Evolutionary conservation across 2,329 filamentous ascomycete species (phyloP), one percentile per base, ranked within the genome.

Genomic region (Dactylella cylindrospora): DNA sequence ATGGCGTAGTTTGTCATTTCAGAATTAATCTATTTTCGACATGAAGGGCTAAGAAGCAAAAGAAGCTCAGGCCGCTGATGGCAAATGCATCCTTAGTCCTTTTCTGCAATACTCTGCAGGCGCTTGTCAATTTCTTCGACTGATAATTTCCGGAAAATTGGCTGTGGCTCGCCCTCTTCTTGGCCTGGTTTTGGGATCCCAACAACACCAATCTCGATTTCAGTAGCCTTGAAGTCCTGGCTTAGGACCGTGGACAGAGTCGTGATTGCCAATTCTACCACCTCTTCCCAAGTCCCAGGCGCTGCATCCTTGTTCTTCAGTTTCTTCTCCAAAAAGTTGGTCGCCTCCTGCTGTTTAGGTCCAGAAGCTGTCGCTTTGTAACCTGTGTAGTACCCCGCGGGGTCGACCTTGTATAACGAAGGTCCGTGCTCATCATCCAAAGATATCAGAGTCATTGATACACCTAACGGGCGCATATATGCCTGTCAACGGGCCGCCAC

Each of bases 241-340:
- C 91, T 96, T 67, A 98, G 80, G 62, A 98, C 90, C 28, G 88
- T 95, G 81, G 90, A 95, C 74, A 98, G 78, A 5, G 93, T 91
- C 36, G 89, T 88, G 74, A 98, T 98, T 59, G 88, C 93, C 70
- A 97, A 80, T 79, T 98, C 93, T 43, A 98, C 91, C 41, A 98
- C 93, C 64, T 98, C 93, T 75, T 95, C 88, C 93, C 93, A 98
- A 72, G 78, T 84, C 64, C 93, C 93, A 55, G 93, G 86, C 28
- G 91, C 93, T 70, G 81, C 80, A 71, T 97, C 90, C 84, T 96
- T 96, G 84, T 95, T 96, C 79, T 96, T 95, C 75, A 98, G 84
- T 81, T 97, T 97, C 85, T 97, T 97, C 82, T 98, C 93, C 59
- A 98, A 80, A 74, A 95, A 90, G 76, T 98, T 98, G 73, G 97